Base-by-base conservation (phyloP, 176 grass and related monocot species). In the Raddia distichophylla region DNA sequence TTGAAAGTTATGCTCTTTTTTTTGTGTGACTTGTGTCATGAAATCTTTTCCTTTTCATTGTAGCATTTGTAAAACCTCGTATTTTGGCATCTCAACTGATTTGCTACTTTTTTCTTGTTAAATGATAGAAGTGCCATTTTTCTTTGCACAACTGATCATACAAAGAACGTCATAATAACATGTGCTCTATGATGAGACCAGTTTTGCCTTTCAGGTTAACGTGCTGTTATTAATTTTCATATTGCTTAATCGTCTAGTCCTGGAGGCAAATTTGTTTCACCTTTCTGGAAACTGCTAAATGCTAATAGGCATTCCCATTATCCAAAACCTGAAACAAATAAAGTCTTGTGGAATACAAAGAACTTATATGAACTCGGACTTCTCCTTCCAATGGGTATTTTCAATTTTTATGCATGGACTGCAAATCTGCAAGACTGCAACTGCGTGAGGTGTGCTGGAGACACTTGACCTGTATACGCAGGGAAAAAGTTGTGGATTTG, bases 341-440 rank as follows among this genome's bases (percentile, higher is more conserved):
- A 64, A 52, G 19, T 54, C 7, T 44, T 2, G 12, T 85, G 35
- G 14, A 32, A 51, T 63, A 53, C 19, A 15, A 42, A 19, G 32
- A 84, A 47, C 54, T 67, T 74, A 10, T 72, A 35, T 53, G 6
- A 54, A 84, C 60, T 67, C 10, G 37, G n/a, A 73, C 2, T 9
- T 65, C 71, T 42, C 67, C 74, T 64, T 69, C 45, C 63, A 42
- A 60, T 46, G 51, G 43, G 46, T 74, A 67, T 80, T 80, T 69
- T 19, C 67, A 69, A 67, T 80, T 84, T 69, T 19, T 60, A 69
- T 76, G 53, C 14, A 9, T 64, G 22, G 46, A 11, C 37, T 76
- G 48, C 60, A 74, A 66, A 43, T 86, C 40, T 83, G 71, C 60
- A 74, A 66, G 53, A 80, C 40, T 83, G 71, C 60, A 74, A 66